These are phyloP conservation scores for Poteriospumella lacustris DNA, from an alignment of 108 stramenopile species.

Conservation along the genomic window DNA sequence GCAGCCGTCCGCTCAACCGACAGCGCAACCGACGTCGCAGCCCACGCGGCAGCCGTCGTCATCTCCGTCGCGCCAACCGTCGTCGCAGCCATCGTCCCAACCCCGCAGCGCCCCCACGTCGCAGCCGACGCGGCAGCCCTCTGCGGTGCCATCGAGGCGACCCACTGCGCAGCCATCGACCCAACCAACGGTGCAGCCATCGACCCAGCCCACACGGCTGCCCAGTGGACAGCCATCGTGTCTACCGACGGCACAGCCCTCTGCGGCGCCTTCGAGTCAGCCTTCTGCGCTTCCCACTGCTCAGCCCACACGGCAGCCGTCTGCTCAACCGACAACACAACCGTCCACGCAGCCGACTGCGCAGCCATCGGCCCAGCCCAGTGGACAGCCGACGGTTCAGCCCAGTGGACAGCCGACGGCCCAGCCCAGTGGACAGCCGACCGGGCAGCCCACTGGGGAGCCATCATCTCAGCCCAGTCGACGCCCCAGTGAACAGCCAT, in stretches of 20 bases:
- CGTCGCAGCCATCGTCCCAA: no score
- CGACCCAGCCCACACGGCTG: background rate
- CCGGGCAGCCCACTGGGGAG: background rate
- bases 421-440: background rate
- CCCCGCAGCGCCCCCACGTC: no score
- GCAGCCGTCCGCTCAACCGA: no score
- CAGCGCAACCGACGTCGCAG: no score
- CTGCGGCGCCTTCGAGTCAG: background rate
- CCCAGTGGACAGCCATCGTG: background rate
- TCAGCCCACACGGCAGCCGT: background rate
- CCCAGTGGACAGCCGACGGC: background rate
- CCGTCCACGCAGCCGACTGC: background rate
- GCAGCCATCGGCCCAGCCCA: background rate
- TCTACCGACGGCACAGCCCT: background rate
- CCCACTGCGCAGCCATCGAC: background rate
- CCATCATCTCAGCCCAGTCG: background rate
- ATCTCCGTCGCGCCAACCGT: no score
- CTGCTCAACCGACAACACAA: background rate
- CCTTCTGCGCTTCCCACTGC: background rate
- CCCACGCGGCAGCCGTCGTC: no score
- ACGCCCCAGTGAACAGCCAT: no score
- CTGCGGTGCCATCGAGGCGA: background rate
- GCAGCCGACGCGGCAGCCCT: background rate
- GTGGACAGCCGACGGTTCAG: background rate
- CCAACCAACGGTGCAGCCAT: background rate